Base-by-base conservation (phyloP, 192 early-diverging fungal genomes). In the Coemansia sp. region DNA sequence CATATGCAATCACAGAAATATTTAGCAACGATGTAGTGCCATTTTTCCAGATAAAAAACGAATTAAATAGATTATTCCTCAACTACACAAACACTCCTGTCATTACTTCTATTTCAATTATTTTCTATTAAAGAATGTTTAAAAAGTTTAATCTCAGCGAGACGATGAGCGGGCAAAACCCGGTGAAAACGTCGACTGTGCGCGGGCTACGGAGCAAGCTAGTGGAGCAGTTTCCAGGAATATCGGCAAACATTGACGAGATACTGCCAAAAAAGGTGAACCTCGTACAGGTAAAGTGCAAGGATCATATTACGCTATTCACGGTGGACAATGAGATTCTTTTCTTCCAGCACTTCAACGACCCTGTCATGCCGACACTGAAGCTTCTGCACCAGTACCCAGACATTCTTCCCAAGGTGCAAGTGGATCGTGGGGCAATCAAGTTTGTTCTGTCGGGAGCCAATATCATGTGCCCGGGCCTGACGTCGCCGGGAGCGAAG, bases 381-480 rank as follows among this genome's bases (percentile, higher is more conserved):
- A 84, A 83, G 15, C 74, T 99, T 23, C 74, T 99, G 44, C 97
- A 98, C 75, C 87, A 89, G 84, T 98, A 91, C 82, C 97, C 97
- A 0, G 87, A 89, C 76, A 93, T 96, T 48, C 82, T 98, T 70
- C 94, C 95, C 31, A 81, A 82, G 20, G 77, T 97, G 52, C 93
- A 96, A 64, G 94, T 97, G 25, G 97, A 99, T 70, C 85, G 88
- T 14, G 97, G 97, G 6, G 97, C 97, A 36, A 97, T 98, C 76
- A 98, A 98, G 81, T 97, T 95, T 79, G 91, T 99, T 6, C 87
- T 99, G 20, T 89, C 89, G 11, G 96, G 96, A 1, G 95, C 95
- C 50, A 92, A 96, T 73, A 95, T 99, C 65, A 99, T 99, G 97
- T 97, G 95, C 62, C 97, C 95, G 4, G 97, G 97, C 29, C 74